Conservation (phyloP, 1,139 yeast genomes). For the Candida tetrigidarum region DNA sequence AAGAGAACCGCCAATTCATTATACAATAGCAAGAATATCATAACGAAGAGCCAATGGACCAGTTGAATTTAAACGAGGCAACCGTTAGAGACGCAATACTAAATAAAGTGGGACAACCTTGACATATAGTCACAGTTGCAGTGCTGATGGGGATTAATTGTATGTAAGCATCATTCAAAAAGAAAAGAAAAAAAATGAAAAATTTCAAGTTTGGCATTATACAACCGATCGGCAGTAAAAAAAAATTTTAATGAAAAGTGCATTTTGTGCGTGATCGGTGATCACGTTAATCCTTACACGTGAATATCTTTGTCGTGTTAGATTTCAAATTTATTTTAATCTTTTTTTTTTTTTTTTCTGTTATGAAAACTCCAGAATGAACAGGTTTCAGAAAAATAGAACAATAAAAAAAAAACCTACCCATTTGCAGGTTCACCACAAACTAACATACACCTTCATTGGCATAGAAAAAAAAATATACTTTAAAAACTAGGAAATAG, state of each 20-base stretch:
- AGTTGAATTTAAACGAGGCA: background rate
- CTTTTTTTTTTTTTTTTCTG: background rate
- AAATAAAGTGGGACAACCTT: too few species aligned
- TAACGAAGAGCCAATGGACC: background rate
- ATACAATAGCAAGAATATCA: background rate
- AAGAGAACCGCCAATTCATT: background rate
- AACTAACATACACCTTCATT: background rate
- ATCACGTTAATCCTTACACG: background rate
- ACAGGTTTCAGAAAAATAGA: background rate
- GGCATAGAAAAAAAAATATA: too few species aligned
- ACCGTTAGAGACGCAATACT: constrained; percentile 1
- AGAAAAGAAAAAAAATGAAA: background rate
- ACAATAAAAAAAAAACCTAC: background rate
- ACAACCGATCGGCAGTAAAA: constrained; percentile 3
- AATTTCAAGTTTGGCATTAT: background rate
- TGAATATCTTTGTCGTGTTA: background rate
- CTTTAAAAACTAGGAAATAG: too few species aligned
- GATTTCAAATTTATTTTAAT: background rate
- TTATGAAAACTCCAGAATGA: constrained; percentile 3
- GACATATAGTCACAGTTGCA: too few species aligned
- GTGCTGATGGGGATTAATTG: too few species aligned
- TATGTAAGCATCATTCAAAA: too few species aligned
- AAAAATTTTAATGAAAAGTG: background rate
- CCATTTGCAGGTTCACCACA: background rate
- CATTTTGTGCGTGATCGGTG: background rate